These are phyloP conservation scores for Setomelanomma holmii DNA, from an alignment of 2,329 filamentous ascomycete species.

Conservation along the genomic window DNA sequence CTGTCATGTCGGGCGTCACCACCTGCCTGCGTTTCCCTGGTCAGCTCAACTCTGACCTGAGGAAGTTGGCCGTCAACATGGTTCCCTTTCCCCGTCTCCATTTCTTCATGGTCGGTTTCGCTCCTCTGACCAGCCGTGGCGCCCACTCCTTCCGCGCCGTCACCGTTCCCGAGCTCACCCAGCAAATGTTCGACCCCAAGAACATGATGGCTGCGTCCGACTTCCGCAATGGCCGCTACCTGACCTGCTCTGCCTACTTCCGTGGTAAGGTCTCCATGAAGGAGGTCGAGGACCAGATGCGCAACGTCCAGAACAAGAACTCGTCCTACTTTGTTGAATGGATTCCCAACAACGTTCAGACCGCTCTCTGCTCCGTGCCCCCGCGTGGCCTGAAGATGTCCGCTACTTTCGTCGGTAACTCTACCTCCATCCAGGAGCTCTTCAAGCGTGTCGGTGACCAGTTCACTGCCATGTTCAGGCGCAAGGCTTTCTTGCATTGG, in stretches of 20 bases:
- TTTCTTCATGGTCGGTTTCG: slow-evolving; percentile 99
- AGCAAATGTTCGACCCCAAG: slow-evolving; percentile 99
- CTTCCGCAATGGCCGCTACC: slow-evolving; percentile 99
- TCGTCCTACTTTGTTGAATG: slow-evolving; percentile 99
- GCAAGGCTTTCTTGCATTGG: slow-evolving; percentile 99
- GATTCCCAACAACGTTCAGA: slow-evolving; percentile 99
- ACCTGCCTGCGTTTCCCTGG: slow-evolving; percentile 99
- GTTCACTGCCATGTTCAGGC: slow-evolving; percentile 99
- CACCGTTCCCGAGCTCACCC: slow-evolving; percentile 96
- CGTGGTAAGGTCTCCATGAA: slow-evolving; percentile 99
- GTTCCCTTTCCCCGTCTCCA: slow-evolving; percentile 99
- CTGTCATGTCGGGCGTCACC: slow-evolving; percentile 99
- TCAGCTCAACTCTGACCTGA: slow-evolving; percentile 99
- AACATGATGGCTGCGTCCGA: slow-evolving; percentile 99
- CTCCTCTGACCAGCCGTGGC: slow-evolving; percentile 91
- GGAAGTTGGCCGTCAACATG: slow-evolving; percentile 99
- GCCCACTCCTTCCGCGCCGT: slow-evolving; percentile 97
- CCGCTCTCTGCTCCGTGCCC: slow-evolving; percentile 97
- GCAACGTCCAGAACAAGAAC: slow-evolving; percentile 99
- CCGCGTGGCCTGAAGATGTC: slow-evolving; percentile 99
- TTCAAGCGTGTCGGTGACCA: slow-evolving; percentile 99
- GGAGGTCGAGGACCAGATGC: slow-evolving; percentile 99
- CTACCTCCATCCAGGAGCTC: slow-evolving; percentile 98
- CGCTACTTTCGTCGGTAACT: slow-evolving; percentile 98
- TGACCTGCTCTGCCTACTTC: slow-evolving; percentile 99